Evolutionary conservation across 129 eudicot genomes (phyloP).

Genomic region (Flaveria sonorensis): DNA sequence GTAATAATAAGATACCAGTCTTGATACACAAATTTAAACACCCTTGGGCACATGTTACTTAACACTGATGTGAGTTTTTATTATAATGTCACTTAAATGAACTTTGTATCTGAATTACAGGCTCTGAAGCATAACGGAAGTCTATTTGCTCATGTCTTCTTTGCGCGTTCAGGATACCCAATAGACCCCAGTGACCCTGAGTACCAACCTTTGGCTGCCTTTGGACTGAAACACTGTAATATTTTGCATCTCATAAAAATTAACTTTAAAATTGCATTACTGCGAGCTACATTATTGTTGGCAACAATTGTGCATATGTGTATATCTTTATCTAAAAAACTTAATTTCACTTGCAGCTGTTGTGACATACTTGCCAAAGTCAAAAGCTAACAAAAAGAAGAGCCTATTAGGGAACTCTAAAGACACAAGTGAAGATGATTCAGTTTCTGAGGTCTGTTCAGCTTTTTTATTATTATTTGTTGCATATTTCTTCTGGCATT

Average conservation of each 20-base stretch:
- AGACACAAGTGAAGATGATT: constrained; percentile 42
- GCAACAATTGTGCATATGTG: neutral
- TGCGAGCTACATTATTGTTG: neutral
- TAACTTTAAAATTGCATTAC: neutral
- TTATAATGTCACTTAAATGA: neutral
- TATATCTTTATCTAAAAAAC: constrained; percentile 12
- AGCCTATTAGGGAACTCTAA: constrained; percentile 64
- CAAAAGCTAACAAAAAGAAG: constrained; percentile 77
- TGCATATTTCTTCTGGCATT: neutral
- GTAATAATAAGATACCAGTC: neutral
- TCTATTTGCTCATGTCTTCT: constrained; percentile 84
- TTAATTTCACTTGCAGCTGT: constrained; percentile 48
- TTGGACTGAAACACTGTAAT: constrained; percentile 80
- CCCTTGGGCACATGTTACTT: neutral
- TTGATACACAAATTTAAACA: neutral
- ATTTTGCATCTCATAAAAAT: constrained; percentile 12
- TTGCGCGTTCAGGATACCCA: constrained; percentile 92
- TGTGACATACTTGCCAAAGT: constrained; percentile 78
- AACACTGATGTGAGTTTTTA: neutral
- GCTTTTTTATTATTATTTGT: neutral
- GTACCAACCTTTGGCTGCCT: constrained; percentile 74
- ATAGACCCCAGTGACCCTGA: constrained; percentile 89
- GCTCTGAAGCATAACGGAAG: constrained; percentile 86
- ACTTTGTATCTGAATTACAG: constrained; percentile 41
- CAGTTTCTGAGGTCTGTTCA: constrained; percentile 57